phyloP scores from a whole-genome alignment of 306 rosid genomes.

The Argentina anserina region DNA sequence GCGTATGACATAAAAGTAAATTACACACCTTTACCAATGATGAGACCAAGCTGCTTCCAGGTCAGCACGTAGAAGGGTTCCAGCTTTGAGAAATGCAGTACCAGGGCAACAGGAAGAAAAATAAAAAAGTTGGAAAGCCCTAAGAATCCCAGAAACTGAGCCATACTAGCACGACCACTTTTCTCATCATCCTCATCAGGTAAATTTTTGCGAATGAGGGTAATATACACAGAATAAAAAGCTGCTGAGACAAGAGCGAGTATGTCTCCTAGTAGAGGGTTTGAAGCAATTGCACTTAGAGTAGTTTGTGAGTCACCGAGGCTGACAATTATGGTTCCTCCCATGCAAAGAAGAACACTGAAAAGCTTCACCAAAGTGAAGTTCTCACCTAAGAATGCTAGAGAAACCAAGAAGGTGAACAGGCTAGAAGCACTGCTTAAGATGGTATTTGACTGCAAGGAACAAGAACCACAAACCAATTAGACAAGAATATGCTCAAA shows the following conservation, averaged over 20 bases:
- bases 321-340: slow-evolving; percentile 87
- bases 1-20: neutral
- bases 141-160: slow-evolving; percentile 84
- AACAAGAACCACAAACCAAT: slow-evolving; percentile 24
- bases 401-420: slow-evolving; percentile 89
- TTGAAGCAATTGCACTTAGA: slow-evolving; percentile 51
- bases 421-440: slow-evolving; percentile 96
- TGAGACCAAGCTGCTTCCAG: slow-evolving; percentile 75
- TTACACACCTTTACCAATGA: slow-evolving; percentile 84
- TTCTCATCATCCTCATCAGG: slow-evolving; percentile 70
- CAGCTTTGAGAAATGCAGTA: slow-evolving; percentile 50
- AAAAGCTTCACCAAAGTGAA: slow-evolving; percentile 85
- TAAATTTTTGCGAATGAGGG: slow-evolving; percentile 84
- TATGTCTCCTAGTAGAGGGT: slow-evolving; percentile 87
- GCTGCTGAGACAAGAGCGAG: slow-evolving; percentile 79
- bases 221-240: slow-evolving; percentile 77
- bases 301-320: slow-evolving; percentile 69
- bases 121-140: slow-evolving; percentile 77
- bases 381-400: slow-evolving; percentile 81
- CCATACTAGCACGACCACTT: slow-evolving; percentile 83
- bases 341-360: slow-evolving; percentile 96
- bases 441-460: slow-evolving; percentile 89
- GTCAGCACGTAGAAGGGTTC: slow-evolving; percentile 67
- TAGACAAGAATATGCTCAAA: slow-evolving; percentile 18
- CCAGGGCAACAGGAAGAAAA: slow-evolving; percentile 72